Evolutionary conservation across 2,329 filamentous ascomycete genomes (phyloP).

Genomic region (Lachnellula cervina): DNA sequence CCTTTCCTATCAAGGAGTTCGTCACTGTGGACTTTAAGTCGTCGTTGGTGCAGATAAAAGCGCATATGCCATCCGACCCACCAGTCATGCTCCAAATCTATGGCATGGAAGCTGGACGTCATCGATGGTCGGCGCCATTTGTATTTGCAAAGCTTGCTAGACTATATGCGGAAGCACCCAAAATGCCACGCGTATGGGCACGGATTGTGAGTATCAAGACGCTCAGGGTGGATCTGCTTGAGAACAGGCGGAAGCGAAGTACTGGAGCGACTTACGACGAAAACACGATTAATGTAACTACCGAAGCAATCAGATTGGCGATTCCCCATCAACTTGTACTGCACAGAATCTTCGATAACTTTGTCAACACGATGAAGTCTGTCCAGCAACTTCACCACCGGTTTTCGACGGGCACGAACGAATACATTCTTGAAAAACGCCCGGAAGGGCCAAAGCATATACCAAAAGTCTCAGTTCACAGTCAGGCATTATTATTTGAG

Average conservation of each 20-base stretch:
- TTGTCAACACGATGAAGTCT: conserved; percentile 82
- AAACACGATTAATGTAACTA: conserved; percentile 75
- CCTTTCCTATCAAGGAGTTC: conserved; percentile 50
- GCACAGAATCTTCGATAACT: conserved; percentile 88
- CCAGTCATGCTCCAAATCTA: conserved; percentile 86
- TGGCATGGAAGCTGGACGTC: conserved; percentile 73
- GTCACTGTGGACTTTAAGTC: conserved; percentile 78
- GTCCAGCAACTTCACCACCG: conserved; percentile 88
- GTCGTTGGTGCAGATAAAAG: conserved; percentile 80
- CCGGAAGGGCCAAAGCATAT: conserved; percentile 83
- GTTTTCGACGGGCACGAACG: conserved; percentile 80
- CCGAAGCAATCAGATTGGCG: conserved; percentile 80
- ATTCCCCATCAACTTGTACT: conserved; percentile 89
- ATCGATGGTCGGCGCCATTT: conserved; percentile 84
- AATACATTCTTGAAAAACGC: conserved; percentile 80
- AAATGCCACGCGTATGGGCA: conserved; percentile 79
- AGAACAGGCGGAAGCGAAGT: conserved; percentile 64
- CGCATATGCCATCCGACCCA: conserved; percentile 83
- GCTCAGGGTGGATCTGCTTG: conserved; percentile 73
- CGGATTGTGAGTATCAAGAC: conserved; percentile 79
- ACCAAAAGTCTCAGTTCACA: conserved; percentile 78
- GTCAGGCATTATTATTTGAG: conserved; percentile 80
- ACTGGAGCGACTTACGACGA: conserved; percentile 60
- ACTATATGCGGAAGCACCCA: conserved; percentile 83
- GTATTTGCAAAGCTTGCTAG: conserved; percentile 70